Evolutionary conservation across 441 rosid genomes (phyloP), one percentile per base, ranked within the genome.

Genomic region (Codiaeum variegatum): DNA sequence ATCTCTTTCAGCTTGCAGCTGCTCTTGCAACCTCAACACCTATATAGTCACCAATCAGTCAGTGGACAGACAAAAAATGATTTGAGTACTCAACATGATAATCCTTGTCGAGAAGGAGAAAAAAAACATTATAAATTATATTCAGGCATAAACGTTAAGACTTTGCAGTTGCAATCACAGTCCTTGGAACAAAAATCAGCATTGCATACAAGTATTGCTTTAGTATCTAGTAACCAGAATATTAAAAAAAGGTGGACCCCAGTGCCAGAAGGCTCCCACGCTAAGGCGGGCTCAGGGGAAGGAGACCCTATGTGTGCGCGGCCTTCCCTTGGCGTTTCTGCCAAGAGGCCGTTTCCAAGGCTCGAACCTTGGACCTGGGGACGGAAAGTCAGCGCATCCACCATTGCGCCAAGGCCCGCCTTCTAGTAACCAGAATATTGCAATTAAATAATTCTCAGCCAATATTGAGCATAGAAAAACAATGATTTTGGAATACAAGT

Each of bases 1-100:
- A 85, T 95, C 99, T 81, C 99, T 88, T 82, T 95, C 98, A 11
- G 99, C 98, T 88, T 95, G 98, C 84, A 95, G 84, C 84, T 95
- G 99, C 85, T 95, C 99, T 88, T 92, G 99, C 82, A 95, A 85
- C 83, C 99, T 87, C 71, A 96, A 84, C 31, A 94, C 96, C 97
- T 94, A 70, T 70, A 79, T 6, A 73, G 68, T 76, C 76, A 85
- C 70, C 72, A 62, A 69, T 76, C 72, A 69, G 61, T 75, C 42
- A 75, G 52, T 40, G 62, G 28, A 42, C 56, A 70, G 1, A 58
- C n/a, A 6, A 36, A 13, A 19, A 13, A 0, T 6, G 19, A 28
- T 10, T 10, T 1, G 31, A 31, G 16, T 26, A 42, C 13, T 28
- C 6, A 70, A 59, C 9, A 46, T 44, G 18, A 23, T 3, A 38